Base-by-base conservation (phyloP, 148 eudicot species). In the Hydrangea macrophylla region DNA sequence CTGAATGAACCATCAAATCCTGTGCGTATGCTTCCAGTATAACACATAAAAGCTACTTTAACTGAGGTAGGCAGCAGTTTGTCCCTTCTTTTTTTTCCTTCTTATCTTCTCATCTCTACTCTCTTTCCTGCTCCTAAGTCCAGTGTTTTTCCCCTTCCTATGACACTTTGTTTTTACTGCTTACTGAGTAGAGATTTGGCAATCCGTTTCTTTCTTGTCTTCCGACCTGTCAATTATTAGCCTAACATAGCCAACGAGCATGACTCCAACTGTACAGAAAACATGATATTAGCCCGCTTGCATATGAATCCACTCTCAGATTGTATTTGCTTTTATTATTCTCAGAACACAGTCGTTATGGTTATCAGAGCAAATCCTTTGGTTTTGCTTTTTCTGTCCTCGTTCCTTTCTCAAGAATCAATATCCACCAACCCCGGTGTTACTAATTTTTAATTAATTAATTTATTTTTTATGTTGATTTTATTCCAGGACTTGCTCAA, bases 401-500 rank as follows among this genome's bases (percentile, higher is more conserved):
- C 28, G 33, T 26, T 56, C 33, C 7, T 28, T 12, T 15, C 20
- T 22, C 22, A n/a, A n/a, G n/a, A n/a, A n/a, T n/a, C 23, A 17
- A 18, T 20, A 15, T 48, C 53, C 17, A 15, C 17, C 53, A 48
- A 48, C 11, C 48, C 48, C 53, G n/a, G 3, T 48, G 23, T 48
- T 18, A 2, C 5, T 0, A 48, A 2, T 48, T 18, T 48, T 48
- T 48, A 3, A 15, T 48, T 48, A 15, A 8, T 48, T 48, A n/a
- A n/a, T 48, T 48, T 48, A 20, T 11, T 18, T 18, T 48, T 48
- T 48, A 48, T 15, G n/a, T 48, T 17, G 3, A 11, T 2, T 42
- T 55, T 76, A 62, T 80, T 78, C n/a, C 81, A 95, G 99, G 93
- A 55, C 95, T 95, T 84, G 76, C 80, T 65, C 88, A 78, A 81